Conservation (phyloP, 2,329 filamentous ascomycete genomes). For the Fusarium luffae region DNA sequence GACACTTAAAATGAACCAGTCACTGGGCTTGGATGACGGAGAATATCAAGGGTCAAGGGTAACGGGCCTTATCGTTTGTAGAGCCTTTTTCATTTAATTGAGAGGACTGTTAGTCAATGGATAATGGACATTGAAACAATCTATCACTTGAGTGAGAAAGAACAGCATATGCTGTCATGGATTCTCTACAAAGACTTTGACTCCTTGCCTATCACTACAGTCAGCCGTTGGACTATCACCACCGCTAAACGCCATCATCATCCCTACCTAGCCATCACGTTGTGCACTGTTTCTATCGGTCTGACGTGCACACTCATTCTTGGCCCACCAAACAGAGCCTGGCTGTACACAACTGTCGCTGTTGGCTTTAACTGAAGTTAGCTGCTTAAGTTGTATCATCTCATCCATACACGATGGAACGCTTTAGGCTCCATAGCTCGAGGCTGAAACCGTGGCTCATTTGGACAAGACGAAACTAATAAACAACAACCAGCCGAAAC, state of each 20-base stretch:
- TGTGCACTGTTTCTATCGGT: constrained; percentile 23
- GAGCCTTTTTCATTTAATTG: constrained; percentile 35
- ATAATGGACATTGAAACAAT: constrained; percentile 5
- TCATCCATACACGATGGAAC: constrained; percentile 25
- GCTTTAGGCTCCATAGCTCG: constrained; percentile 31
- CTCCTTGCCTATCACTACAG: constrained; percentile 11
- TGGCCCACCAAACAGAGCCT: constrained; percentile 34
- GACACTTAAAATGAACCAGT: constrained; percentile 12
- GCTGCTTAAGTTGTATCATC: constrained; percentile 20
- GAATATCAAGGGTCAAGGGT: constrained; percentile 33
- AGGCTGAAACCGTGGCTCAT: constrained; percentile 46
- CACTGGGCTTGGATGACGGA: constrained; percentile 13
- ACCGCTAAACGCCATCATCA: constrained; percentile 15
- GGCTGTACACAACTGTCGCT: constrained; percentile 10
- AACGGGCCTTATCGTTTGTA: constrained; percentile 35
- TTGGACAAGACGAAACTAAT: constrained; percentile 36
- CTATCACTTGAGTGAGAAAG: neutral
- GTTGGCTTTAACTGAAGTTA: constrained; percentile 8
- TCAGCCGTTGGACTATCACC: constrained; percentile 3
- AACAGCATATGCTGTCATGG: constrained; percentile 8
- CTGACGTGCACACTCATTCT: constrained; percentile 40
- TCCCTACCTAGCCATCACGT: neutral
- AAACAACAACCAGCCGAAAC: constrained; percentile 1
- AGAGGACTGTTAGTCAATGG: constrained; percentile 19
- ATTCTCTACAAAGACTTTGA: constrained; percentile 17